These are phyloP conservation scores for Penicillium manginii DNA, from an alignment of 495 filamentous ascomycete genomes.

Conservation along the genomic window DNA sequence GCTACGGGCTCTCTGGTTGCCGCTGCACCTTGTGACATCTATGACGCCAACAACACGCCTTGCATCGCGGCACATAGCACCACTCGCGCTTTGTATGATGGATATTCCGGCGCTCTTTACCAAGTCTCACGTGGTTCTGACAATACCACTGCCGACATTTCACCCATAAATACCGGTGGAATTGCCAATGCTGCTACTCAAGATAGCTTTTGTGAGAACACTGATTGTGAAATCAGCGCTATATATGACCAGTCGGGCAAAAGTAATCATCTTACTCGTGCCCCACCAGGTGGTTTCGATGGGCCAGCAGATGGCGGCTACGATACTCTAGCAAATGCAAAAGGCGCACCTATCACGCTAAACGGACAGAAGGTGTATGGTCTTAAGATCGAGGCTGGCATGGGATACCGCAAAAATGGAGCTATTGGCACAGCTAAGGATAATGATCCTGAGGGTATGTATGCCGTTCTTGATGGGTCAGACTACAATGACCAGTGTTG, in stretches of 20 bases:
- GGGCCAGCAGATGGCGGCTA: conserved; percentile 57
- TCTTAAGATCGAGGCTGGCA: conserved; percentile 58
- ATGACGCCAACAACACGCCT: conserved; percentile 53
- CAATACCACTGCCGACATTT: conserved; percentile 45
- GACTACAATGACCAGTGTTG: conserved; percentile 62
- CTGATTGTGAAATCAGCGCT: conserved; percentile 60
- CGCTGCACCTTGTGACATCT: conserved; percentile 61
- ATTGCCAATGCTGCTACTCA: conserved; percentile 60
- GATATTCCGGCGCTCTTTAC: conserved; percentile 57
- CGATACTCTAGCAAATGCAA: conserved; percentile 58
- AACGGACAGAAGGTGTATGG: conserved; percentile 63
- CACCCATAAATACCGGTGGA: conserved; percentile 53
- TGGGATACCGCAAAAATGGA: conserved; percentile 58
- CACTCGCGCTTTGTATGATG: conserved; percentile 58
- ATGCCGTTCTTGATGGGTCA: conserved; percentile 61
- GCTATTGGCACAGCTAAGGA: conserved; percentile 53
- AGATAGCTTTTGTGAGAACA: conserved; percentile 58
- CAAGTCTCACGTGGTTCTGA: conserved; percentile 59
- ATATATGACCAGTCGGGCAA: conserved; percentile 64
- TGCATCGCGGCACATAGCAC: conserved; percentile 63
- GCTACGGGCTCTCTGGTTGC: conserved; percentile 44
- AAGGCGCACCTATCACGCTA: conserved; percentile 58
- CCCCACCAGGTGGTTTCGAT: conserved; percentile 54
- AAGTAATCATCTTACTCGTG: conserved; percentile 60
- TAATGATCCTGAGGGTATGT: conserved; percentile 59